Evolutionary conservation across 345 rosid genomes (phyloP), one percentile per base, ranked within the genome.

Genomic region (Tarenaya hassleriana): DNA sequence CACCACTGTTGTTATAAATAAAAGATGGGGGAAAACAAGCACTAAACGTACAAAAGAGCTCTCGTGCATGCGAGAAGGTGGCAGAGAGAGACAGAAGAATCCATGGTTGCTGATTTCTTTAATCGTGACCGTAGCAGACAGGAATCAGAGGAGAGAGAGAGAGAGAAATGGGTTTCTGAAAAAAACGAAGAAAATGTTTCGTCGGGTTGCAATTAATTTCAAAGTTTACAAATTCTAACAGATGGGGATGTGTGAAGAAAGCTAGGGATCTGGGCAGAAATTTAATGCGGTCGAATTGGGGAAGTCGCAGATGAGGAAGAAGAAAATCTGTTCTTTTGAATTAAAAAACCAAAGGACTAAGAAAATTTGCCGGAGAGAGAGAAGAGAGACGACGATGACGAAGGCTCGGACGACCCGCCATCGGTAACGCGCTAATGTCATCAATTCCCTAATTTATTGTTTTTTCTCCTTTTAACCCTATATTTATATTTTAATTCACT

Each of bases 391-490:
- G 29, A 16, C 15, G 53, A 49, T 29, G 73, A 60, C 14, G 71
- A 58, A 73, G 35, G 60, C 63, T 67, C 61, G 52, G 29, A 69
- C 69, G 73, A 73, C 77, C 77, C 75, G 69, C 71, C 71, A 72
- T 58, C 12, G 53, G 5, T 24, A 24, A 24, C 29, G 29, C 29
- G 29, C 29, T 24, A 24, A 24, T 24, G 29, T 4, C 37, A 7
- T 48, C 5, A 51, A 55, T 7, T 48, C 60, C 62, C 65, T 62
- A 60, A 56, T 32, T 41, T 13, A 17, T 39, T 55, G 62, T 49
- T 20, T 56, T 53, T 21, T 20, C 50, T 7, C 5, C 21, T 16
- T 24, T 24, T 24, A 24, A 24, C 29, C 29, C 29, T 24, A 2
- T 24, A 5, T 24, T 24, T 24, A 24, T 24, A 5, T 24, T 24